These are phyloP conservation scores for Carex scoparia DNA, from an alignment of 176 grass and related monocot genomes.

Conservation along the genomic window DNA sequence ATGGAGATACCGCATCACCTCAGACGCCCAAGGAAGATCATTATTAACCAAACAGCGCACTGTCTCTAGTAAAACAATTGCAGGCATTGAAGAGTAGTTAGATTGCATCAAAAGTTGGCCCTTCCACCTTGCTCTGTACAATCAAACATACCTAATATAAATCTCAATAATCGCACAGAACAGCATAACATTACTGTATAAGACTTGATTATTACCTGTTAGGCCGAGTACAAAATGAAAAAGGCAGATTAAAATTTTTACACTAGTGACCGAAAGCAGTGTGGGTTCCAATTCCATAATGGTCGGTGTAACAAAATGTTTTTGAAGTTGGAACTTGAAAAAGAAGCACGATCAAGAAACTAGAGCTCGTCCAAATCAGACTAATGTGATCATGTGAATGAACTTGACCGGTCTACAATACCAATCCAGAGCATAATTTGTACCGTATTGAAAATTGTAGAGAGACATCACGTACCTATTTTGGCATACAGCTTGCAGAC, in stretches of 20 bases:
- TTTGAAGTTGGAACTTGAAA: neutral
- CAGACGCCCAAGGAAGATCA: constrained; percentile 65
- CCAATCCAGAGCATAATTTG: neutral
- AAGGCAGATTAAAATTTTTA: neutral
- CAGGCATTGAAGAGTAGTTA: constrained; percentile 41
- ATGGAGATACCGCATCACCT: constrained; percentile 56
- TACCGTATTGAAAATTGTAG: neutral
- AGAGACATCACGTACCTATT: constrained; percentile 46
- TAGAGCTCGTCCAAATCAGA: neutral
- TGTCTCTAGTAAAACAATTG: constrained; percentile 57
- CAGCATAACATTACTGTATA: neutral
- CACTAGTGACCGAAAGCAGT: neutral
- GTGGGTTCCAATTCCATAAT: neutral
- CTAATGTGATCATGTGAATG: neutral
- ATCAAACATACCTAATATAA: constrained; percentile 31
- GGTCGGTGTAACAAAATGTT: neutral
- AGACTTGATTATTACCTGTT: neutral
- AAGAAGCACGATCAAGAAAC: neutral
- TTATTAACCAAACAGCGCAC: constrained; percentile 76
- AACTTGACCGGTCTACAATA: neutral
- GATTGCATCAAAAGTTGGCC: constrained; percentile 52
- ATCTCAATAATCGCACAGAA: neutral
- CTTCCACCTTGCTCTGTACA: constrained; percentile 53
- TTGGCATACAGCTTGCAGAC: constrained; percentile 58
- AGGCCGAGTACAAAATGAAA: neutral